Base-by-base conservation (phyloP, 805 yeast species). In the Kodamaea kakaduensis region DNA sequence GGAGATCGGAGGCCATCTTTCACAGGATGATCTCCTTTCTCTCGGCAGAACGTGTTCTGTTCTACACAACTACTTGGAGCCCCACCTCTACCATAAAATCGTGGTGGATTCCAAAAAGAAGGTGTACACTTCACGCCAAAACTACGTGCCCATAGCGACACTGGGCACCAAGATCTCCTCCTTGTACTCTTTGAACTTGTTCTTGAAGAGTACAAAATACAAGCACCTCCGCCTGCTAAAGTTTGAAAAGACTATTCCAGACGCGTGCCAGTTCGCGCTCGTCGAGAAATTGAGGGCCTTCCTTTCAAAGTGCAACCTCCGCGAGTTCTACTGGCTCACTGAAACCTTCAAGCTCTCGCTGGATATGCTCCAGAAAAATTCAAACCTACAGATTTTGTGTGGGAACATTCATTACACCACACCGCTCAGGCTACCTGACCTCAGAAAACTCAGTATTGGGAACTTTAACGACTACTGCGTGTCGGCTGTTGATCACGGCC, bases 181-280 rank as follows among this genome's bases (percentile, higher is more conserved):
- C 14, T 28, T 44, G 9, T 42, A 42, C 21, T 38, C 43, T 16
- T 32, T 44, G 22, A 44, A 44, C 31, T 17, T 36, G 14, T 38
- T 42, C 30, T 42, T 44, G 31, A 40, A 42, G 24, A 26, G 21
- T 17, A 34, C 39, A 4, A 9, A 13, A 5, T 17, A 13, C 9
- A 18, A 22, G 4, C 24, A 33, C 17, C 36, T 37, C 27, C 26
- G 31, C 19, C 18, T 22, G 18, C 19, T 44, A 2, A 32, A 38
- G 9, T 40, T 42, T 26, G 14, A 18, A 10, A 25, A 34, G 16
- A 20, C 12, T 6, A 30, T 42, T 9, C 48, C 46, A 9, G 48
- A 44, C 26, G 36, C 37, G 4, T 36, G 38, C 13, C 41, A 37
- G 25, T 25, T 36, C 25, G 30, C 14, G 8, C 20, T 42, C 5